phyloP scores from a whole-genome alignment of 768 basidiomycete genomes.

The Russula olivacea region DNA sequence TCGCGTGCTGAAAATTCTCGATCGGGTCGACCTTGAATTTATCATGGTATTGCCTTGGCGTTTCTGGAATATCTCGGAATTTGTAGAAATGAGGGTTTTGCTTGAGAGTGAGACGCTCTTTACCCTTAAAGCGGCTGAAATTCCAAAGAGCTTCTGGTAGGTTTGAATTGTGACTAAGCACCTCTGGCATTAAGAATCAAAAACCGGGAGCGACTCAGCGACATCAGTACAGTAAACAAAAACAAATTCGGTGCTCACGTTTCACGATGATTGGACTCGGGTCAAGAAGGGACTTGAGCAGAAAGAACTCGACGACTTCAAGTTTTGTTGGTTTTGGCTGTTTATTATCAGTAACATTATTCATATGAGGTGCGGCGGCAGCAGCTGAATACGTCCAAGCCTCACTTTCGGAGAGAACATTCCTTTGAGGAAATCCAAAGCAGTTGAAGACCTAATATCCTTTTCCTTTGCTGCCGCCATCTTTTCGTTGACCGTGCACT shows the following conservation, averaged over 20 bases:
- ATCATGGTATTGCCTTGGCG: too few relatives aligned
- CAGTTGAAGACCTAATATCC: too few relatives aligned
- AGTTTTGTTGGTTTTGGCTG: background rate
- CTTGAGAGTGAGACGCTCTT: constrained; percentile 2
- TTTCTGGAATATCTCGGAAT: background rate
- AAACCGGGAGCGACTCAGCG: too few relatives aligned
- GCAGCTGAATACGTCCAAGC: too few relatives aligned
- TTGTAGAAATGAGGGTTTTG: constrained; percentile 17
- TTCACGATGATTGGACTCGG: background rate
- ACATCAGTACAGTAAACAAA: too few relatives aligned
- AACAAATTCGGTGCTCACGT: background rate
- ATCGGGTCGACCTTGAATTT: background rate
- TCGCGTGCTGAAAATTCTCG: background rate
- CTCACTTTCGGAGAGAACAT: too few relatives aligned
- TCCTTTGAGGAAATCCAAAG: too few relatives aligned
- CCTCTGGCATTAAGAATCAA: background rate
- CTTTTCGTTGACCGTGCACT: background rate
- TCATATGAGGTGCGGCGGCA: too few relatives aligned
- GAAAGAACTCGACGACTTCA: too few relatives aligned
- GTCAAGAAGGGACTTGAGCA: background rate
- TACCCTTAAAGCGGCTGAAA: background rate
- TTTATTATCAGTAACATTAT: too few relatives aligned
- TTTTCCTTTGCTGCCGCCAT: background rate
- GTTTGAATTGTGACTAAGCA: background rate
- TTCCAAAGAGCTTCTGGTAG: constrained; percentile 6